Percentiles rank a stretch among this genome's conserved stretches.
phyloP scores from a whole-genome alignment of 306 rosid genomes.

The Malus domestica region DNA sequence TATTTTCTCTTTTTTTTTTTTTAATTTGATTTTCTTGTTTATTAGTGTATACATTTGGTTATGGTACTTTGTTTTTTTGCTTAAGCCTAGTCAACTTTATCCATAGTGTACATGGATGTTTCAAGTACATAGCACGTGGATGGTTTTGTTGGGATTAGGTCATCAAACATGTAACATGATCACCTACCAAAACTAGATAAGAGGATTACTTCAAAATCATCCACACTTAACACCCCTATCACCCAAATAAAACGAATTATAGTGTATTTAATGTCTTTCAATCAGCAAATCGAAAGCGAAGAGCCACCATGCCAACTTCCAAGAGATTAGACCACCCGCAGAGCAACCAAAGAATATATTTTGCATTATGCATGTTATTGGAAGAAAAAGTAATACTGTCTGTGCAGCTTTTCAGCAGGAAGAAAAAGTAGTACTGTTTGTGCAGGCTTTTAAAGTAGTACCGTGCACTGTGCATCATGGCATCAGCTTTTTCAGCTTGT shows the following conservation, averaged over 20 bases:
- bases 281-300: too few species aligned
- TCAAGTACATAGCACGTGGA: neutral
- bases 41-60: neutral
- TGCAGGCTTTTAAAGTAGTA: too few species aligned
- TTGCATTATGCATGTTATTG: neutral
- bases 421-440: too few species aligned
- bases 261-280: neutral
- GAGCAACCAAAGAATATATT: too few species aligned
- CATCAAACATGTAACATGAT: constrained; percentile 6
- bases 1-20: neutral
- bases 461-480: too few species aligned
- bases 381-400: too few species aligned
- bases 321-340: too few species aligned
- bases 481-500: too few species aligned
- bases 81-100: neutral
- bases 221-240: neutral
- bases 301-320: too few species aligned
- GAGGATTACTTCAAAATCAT: neutral
- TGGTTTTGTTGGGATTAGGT: neutral
- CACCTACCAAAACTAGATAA: constrained; percentile 5
- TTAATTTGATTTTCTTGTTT: neutral
- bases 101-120: neutral
- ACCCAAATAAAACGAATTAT: neutral
- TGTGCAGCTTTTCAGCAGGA: too few species aligned
- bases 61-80: neutral